phyloP scores from a whole-genome alignment of 805 yeast genomes.

The Komagataella pseudopastoris region DNA sequence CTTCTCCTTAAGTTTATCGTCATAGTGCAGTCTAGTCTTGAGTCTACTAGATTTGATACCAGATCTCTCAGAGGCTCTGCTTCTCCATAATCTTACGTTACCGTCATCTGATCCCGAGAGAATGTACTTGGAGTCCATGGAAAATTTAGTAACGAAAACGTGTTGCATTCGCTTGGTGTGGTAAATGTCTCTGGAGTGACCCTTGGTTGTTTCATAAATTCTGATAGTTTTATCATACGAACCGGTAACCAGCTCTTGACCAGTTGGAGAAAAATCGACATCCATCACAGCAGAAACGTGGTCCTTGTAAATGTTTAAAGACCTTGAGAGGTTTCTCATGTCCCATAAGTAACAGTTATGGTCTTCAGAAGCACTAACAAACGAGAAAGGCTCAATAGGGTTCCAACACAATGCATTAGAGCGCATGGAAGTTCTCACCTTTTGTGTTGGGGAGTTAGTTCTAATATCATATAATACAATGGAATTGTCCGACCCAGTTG shows the following conservation, averaged over 20 bases:
- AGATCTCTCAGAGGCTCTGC: conserved; percentile 74
- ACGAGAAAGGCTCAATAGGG: conserved; percentile 93
- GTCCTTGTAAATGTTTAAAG: conserved; percentile 80
- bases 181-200: conserved; percentile 90
- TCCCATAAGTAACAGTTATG: conserved; percentile 92
- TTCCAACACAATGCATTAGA: conserved; percentile 89
- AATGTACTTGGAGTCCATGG: conserved; percentile 83
- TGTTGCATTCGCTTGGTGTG: conserved; percentile 98
- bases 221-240: conserved; percentile 91
- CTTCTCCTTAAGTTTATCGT: conserved; percentile 81
- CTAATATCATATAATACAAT: conserved; percentile 83
- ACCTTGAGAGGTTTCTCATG: conserved; percentile 79
- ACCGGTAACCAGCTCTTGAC: conserved; percentile 90
- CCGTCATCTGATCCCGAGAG: conserved; percentile 93
- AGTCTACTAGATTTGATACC: conserved; percentile 70
- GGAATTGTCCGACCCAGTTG: conserved; percentile 85
- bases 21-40: conserved; percentile 78
- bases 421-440: conserved; percentile 68
- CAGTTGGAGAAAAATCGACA: conserved; percentile 92
- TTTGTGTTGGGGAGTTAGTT: conserved; percentile 86
- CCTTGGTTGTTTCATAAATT: conserved; percentile 59
- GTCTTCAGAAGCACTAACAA: conserved; percentile 88
- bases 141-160: conserved; percentile 67
- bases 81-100: conserved; percentile 87
- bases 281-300: conserved; percentile 95